These are phyloP conservation scores for Cruciata laevipes DNA, from an alignment of 257 asterid species.

Conservation along the genomic window DNA sequence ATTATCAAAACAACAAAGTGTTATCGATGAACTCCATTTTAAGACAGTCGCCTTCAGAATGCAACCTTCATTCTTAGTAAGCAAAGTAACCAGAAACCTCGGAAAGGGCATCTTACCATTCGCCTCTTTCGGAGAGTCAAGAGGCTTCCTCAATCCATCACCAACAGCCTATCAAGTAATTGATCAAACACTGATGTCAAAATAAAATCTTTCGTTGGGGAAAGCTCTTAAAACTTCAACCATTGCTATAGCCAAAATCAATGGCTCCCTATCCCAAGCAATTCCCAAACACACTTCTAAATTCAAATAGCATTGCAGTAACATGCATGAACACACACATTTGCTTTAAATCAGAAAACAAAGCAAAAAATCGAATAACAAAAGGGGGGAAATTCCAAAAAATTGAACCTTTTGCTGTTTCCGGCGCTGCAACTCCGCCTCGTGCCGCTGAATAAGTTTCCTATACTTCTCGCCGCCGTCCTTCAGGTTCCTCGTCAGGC, in stretches of 20 bases:
- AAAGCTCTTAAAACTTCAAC: slow-evolving; percentile 4
- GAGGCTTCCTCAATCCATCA: slow-evolving; percentile 9
- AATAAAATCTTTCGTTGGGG: not conserved
- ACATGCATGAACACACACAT: not conserved
- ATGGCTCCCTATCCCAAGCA: not conserved
- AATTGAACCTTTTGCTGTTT: slow-evolving; percentile 17
- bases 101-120: slow-evolving; percentile 15
- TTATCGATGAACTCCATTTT: not conserved
- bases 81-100: not conserved
- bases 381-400: not conserved
- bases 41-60: not conserved
- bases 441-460: slow-evolving; percentile 6
- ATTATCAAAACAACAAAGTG: not conserved
- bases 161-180: slow-evolving; percentile 17
- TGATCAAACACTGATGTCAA: not conserved
- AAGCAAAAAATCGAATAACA: too few species aligned
- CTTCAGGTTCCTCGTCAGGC: not conserved
- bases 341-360: not conserved
- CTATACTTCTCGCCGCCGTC: slow-evolving; percentile 26
- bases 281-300: not conserved
- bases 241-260: not conserved
- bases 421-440: slow-evolving; percentile 23
- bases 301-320: not conserved
- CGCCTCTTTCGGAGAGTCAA: not conserved
- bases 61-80: slow-evolving; percentile 1